Conservation (phyloP, 2,329 filamentous ascomycete species). For the Colletotrichum sp. region DNA sequence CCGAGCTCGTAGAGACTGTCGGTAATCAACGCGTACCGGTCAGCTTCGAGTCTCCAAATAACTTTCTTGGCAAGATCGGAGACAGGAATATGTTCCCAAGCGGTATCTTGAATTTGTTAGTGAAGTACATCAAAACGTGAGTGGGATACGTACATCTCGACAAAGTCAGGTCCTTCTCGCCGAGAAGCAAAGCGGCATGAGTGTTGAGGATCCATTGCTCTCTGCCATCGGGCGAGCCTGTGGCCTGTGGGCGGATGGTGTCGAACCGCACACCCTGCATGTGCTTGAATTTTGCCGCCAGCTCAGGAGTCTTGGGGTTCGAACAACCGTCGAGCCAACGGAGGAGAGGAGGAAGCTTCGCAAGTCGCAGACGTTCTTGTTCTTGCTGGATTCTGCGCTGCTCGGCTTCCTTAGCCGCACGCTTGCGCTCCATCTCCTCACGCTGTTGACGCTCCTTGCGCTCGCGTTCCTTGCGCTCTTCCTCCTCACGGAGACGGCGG, state of each 20-base stretch:
- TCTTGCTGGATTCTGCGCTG: slow-evolving; percentile 56
- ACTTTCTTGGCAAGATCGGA: slow-evolving; percentile 59
- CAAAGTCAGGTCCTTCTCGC: slow-evolving; percentile 66
- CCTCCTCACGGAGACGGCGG: slow-evolving; percentile 55
- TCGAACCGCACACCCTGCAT: slow-evolving; percentile 69
- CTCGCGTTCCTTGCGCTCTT: slow-evolving; percentile 56
- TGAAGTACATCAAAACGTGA: no score
- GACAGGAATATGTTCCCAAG: slow-evolving; percentile 62
- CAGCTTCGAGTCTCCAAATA: slow-evolving; percentile 64
- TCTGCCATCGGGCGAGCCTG: slow-evolving; percentile 59
- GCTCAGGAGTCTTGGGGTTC: slow-evolving; percentile 53
- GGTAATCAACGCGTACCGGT: slow-evolving; percentile 59
- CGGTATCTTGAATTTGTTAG: slow-evolving; percentile 49
- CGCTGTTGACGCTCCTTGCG: slow-evolving; percentile 46
- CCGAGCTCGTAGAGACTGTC: slow-evolving; percentile 57
- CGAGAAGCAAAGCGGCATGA: slow-evolving; percentile 66
- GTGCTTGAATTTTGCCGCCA: slow-evolving; percentile 59
- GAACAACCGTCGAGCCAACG: slow-evolving; percentile 62
- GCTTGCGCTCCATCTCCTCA: slow-evolving; percentile 53
- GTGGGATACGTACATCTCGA: slow-evolving; percentile 58
- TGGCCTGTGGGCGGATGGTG: slow-evolving; percentile 60
- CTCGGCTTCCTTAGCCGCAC: slow-evolving; percentile 56
- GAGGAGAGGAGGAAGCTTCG: slow-evolving; percentile 63
- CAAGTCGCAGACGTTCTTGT: slow-evolving; percentile 56
- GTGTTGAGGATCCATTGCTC: slow-evolving; percentile 72